Evolutionary conservation across 805 yeast genomes (phyloP), one percentile per base, ranked within the genome.

Genomic region (Candida pseudofarinosa): DNA sequence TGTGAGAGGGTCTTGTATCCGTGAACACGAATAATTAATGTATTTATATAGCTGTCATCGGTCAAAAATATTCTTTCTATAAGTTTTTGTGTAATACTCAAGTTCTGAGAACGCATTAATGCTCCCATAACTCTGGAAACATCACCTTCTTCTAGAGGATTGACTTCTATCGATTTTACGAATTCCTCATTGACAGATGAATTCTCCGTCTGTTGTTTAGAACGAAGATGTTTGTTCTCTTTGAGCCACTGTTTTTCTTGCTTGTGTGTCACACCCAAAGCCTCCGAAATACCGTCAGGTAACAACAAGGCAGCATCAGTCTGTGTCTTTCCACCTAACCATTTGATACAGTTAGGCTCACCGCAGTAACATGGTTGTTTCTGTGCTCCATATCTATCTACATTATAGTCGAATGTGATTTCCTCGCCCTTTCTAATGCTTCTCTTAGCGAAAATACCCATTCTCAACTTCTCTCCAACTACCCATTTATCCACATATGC

Each of bases 401-500:
- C 98, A 56, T 91, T 91, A 63, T 91, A 91, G 58, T 85, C 90
- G 61, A 85, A 85, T 0, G 97, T 88, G 51, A 91, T 80, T 60
- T 91, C 99, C 62, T 93, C 98, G 42, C 96, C 97, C 45, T 63
- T 62, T 5, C 50, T 36, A 40, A 91, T 88, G 19, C 72, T 63
- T 49, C 96, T 71, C 52, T 85, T 85, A 39, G 97, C 87, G 60
- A 91, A 93, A 18, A 91, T 85, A 20, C 98, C 99, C 98, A 93
- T 93, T 50, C 88, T 76, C 44, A 88, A 72, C 59, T 88, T 85
- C 46, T 85, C 87, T 20, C 89, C 89, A 12, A 91, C 98, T 14
- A 90, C 93, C 99, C 99, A 91, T 68, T 91, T 91, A 62, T 91
- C 97, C 35, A 91, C 96, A 54, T 79, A 88, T 17, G 96, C 91